Conservation (phyloP, 1,139 yeast genomes). For the Sugiyamaella japonica region DNA sequence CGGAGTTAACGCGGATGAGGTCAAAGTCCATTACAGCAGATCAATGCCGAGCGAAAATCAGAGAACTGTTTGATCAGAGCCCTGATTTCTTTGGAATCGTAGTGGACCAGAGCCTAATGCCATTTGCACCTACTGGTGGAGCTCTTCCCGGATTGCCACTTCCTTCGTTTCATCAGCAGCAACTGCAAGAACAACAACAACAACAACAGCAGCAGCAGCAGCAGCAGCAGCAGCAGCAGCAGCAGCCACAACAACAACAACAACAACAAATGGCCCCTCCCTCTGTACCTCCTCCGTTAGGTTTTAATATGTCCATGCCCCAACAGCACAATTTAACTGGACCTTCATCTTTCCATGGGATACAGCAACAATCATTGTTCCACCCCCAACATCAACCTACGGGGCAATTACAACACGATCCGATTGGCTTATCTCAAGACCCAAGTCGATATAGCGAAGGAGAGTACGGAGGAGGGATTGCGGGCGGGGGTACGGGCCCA, state of each 20-base stretch:
- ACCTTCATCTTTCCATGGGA: neutral
- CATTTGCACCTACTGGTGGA: constrained; percentile 9
- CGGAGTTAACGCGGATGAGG: constrained; percentile 61
- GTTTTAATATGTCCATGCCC: neutral
- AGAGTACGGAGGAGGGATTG: no score
- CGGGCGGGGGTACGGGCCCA: neutral
- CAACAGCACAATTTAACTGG: neutral
- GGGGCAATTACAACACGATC: constrained; percentile 5
- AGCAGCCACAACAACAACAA: neutral
- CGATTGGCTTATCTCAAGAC: neutral
- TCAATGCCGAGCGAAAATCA: constrained; percentile 58
- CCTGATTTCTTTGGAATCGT: constrained; percentile 60
- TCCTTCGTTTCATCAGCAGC: constrained; percentile 4
- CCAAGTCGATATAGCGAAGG: constrained; percentile 5
- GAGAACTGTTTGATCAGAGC: constrained; percentile 54
- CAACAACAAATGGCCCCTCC: constrained; percentile 7
- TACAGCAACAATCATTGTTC: constrained; percentile 1
- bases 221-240: neutral
- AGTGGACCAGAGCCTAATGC: constrained; percentile 20
- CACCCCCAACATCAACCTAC: constrained; percentile 16
- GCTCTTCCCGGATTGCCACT: constrained; percentile 11
- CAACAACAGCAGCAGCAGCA: constrained; percentile 5
- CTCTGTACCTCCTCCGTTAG: constrained; percentile 8
- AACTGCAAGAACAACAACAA: neutral
- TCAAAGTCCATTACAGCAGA: constrained; percentile 54